Percentiles rank a stretch among this genome's conserved stretches.
Evolutionary conservation across 2,329 filamentous ascomycete genomes (phyloP).

Genomic region (Amauroascus niger): DNA sequence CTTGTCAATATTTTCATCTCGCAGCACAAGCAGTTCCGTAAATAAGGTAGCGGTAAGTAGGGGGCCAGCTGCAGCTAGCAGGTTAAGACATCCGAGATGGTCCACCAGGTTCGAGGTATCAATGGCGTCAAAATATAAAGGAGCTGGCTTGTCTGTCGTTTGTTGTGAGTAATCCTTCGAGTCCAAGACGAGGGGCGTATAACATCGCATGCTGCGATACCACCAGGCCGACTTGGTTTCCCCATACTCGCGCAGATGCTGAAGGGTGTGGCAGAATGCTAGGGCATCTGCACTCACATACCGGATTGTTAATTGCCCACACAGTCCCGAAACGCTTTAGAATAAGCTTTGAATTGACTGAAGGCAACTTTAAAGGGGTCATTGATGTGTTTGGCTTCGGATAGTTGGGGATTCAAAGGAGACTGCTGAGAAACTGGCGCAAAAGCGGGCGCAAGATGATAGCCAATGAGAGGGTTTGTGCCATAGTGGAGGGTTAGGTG

Average conservation of each 20-base stretch:
- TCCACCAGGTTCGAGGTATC: constrained; percentile 46
- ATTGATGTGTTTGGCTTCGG: background rate
- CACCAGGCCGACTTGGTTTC: constrained; percentile 31
- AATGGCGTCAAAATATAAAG: constrained; percentile 46
- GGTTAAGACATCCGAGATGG: constrained; percentile 38
- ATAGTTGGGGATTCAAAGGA: constrained; percentile 26
- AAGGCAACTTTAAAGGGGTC: constrained; percentile 13
- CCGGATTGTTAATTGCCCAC: constrained; percentile 35
- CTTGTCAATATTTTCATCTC: constrained; percentile 22
- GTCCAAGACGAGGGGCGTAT: constrained; percentile 37
- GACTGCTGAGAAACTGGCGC: constrained; percentile 33
- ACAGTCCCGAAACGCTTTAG: constrained; percentile 17
- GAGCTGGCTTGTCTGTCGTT: constrained; percentile 24
- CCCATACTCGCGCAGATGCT: constrained; percentile 28
- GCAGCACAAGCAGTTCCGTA: constrained; percentile 40
- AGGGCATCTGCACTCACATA: constrained; percentile 44
- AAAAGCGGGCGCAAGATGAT: constrained; percentile 47
- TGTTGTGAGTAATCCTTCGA: constrained; percentile 32
- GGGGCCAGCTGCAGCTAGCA: constrained; percentile 40
- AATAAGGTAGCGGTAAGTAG: constrained; percentile 45
- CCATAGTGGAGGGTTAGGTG: constrained; percentile 40
- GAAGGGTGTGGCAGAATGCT: constrained; percentile 45
- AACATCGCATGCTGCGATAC: constrained; percentile 38
- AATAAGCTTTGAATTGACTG: constrained; percentile 22
- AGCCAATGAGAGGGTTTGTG: constrained; percentile 46